phyloP scores from a whole-genome alignment of 345 rosid species.

The Crucihimalaya himalaica region DNA sequence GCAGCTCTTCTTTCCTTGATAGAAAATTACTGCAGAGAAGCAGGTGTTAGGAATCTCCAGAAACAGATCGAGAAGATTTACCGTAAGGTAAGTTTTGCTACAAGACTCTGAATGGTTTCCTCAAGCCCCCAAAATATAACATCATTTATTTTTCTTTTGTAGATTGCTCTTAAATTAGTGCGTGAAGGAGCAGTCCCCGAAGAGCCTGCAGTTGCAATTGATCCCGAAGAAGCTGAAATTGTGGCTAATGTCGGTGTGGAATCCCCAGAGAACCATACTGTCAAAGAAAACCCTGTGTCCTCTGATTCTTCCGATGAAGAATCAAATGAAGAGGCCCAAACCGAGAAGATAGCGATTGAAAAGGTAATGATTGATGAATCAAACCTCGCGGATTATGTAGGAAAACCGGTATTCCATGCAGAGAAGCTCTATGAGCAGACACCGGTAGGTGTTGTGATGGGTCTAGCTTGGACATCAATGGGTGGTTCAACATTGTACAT shows the following conservation, averaged over 20 bases:
- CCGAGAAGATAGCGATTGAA: conserved; percentile 45
- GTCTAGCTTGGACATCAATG: conserved; percentile 99
- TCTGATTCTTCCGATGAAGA: conserved; percentile 36
- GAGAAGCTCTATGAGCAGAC: conserved; percentile 88
- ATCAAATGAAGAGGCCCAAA: conserved; percentile 51
- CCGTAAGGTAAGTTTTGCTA: conserved; percentile 65
- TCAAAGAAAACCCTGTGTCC: not conserved
- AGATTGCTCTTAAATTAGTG: conserved; percentile 96
- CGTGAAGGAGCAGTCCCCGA: conserved; percentile 55
- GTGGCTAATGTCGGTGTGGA: conserved; percentile 37
- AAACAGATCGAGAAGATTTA: conserved; percentile 99
- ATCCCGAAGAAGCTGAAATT: conserved; percentile 38
- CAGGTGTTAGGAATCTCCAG: conserved; percentile 98
- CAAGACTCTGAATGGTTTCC: not conserved
- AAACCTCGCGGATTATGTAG: conserved; percentile 80
- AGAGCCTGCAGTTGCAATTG: conserved; percentile 49
- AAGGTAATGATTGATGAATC: conserved; percentile 67
- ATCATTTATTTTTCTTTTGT: conserved; percentile 21
- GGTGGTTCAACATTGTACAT: conserved; percentile 98
- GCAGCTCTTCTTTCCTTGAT: conserved; percentile 84
- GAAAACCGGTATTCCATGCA: conserved; percentile 94
- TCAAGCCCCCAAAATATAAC: not conserved
- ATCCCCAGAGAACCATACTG: conserved; percentile 35
- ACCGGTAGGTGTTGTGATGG: conserved; percentile 98
- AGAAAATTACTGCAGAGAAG: conserved; percentile 98